Base-by-base conservation (phyloP, 1,284 basidiomycete species). In the Tausonia pullulans region DNA sequence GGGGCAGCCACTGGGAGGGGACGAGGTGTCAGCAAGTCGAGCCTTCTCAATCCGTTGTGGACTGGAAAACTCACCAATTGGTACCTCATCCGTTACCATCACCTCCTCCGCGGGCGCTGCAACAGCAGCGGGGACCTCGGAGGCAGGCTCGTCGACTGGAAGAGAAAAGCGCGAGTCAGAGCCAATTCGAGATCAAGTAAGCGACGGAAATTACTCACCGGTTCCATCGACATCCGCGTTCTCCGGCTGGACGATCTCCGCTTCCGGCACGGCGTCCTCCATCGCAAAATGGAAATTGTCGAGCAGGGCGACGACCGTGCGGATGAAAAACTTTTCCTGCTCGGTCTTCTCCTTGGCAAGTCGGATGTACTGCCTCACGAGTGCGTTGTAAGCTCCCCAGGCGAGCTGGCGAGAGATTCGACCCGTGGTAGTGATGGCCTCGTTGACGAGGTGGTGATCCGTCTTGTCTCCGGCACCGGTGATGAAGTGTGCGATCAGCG, bases 281-380 rank as follows among this genome's bases (percentile, higher is more conserved):
- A 90, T 85, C 9, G 83, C 81, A 73, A 98, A 98, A 73, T 92
- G 90, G 80, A 98, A 98, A 72, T 87, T 86, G 73, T 96, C 90
- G 62, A 99, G 79, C 10, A 98, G 78, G 0, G 89, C 80, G 6
- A 98, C 89, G 10, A 97, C 81, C 0, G 88, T 81, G 45, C 96
- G 84, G n/a, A 97, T 83, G 73, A 87, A 90, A 27, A 91, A 82
- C 63, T 88, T 86, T 70, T 95, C 88, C 3, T 84, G 82, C n/a
- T 81, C 79, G 56, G 86, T 83, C 72, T 87, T 89, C 43, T 81
- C 81, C 69, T 84, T 84, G 14, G 86, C 84, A 5, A 87, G 78
- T 68, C 84, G 85, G 64, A 98, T 79, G 71, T 94, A 97, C 68
- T 87, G 86, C 74, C 88, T 86, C 5, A 96, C 83, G 50, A 94